phyloP scores from a whole-genome alignment of 2,329 filamentous ascomycete species.

The Ophiostoma australiae region DNA sequence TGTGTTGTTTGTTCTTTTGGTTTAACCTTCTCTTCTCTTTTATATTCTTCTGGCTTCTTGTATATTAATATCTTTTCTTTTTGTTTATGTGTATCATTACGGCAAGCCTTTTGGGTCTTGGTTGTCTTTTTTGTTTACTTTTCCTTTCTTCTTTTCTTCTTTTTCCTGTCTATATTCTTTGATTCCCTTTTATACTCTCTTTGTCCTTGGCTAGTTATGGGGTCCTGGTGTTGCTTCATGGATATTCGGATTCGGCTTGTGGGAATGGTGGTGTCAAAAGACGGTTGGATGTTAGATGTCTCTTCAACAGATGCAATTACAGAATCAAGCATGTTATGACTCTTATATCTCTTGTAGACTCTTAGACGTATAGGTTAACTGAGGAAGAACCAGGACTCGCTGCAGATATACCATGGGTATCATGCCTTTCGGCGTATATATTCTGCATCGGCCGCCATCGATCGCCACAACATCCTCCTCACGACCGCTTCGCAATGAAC shows the following conservation, averaged over 20 bases:
- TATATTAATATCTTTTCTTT: slow-evolving; percentile 13
- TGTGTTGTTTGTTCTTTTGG: neutral
- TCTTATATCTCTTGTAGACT: no score
- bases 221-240: neutral
- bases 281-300: neutral
- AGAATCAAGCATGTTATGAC: neutral
- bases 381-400: neutral
- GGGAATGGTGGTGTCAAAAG: neutral
- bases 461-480: neutral
- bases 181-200: no score
- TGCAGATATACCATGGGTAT: slow-evolving; percentile 3
- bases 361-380: neutral
- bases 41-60: slow-evolving; percentile 8
- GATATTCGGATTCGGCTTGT: neutral
- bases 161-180: neutral
- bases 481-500: slow-evolving; percentile 28
- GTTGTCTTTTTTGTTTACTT: neutral
- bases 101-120: neutral
- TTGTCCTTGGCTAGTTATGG: neutral
- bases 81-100: slow-evolving; percentile 9
- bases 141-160: neutral
- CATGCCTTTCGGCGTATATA: neutral
- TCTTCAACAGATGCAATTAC: slow-evolving; percentile 5
- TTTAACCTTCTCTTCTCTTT: neutral
- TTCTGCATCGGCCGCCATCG: neutral